phyloP scores from a whole-genome alignment of 2,329 filamentous ascomycete genomes.

The Neurospora crassa region DNA sequence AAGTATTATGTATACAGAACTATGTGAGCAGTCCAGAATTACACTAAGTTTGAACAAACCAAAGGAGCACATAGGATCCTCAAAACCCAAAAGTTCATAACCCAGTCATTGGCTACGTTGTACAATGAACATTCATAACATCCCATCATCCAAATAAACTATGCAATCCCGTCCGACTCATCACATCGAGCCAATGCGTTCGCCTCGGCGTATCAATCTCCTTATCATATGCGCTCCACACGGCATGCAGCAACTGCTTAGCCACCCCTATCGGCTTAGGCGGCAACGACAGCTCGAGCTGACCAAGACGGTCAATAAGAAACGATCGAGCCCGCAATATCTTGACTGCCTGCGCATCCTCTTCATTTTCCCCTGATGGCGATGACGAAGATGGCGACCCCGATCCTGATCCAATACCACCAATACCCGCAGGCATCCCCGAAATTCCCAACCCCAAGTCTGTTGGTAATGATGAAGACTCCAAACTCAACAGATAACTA shows the following conservation, averaged over 20 bases:
- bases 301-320: slow-evolving; percentile 27
- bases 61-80: background rate
- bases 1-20: background rate
- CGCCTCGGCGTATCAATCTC: slow-evolving; percentile 23
- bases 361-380: background rate
- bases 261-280: slow-evolving; percentile 33
- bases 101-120: background rate
- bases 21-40: background rate
- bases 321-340: slow-evolving; percentile 29
- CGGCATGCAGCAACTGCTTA: slow-evolving; percentile 29
- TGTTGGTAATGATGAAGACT: background rate
- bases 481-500: slow-evolving; percentile 11
- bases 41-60: background rate
- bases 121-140: background rate
- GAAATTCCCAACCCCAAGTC: background rate
- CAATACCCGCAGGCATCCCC: background rate
- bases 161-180: slow-evolving; percentile 22
- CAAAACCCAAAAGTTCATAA: background rate
- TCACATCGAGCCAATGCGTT: slow-evolving; percentile 35
- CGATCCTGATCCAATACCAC: background rate
- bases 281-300: slow-evolving; percentile 29
- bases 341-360: slow-evolving; percentile 20
- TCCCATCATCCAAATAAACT: slow-evolving; percentile 19
- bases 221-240: slow-evolving; percentile 31
- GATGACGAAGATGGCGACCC: background rate